Evolutionary conservation across 441 rosid species (phyloP).

Genomic region (Populus hybrid): DNA sequence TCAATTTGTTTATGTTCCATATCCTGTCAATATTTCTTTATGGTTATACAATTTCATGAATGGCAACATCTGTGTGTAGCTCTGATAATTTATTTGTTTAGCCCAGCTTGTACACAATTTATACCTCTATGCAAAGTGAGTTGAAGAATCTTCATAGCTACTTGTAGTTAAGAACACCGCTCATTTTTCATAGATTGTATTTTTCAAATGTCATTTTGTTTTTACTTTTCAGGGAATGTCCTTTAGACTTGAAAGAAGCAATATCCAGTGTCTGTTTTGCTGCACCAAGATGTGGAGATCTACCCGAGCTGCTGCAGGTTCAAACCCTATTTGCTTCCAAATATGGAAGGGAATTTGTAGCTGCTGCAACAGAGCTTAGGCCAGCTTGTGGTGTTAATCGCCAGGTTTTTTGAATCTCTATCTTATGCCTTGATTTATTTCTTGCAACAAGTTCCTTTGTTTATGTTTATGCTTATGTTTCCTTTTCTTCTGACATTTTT

Average conservation of each 20-base stretch:
- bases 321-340: conserved; percentile 74
- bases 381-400: conserved; percentile 94
- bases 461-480: conserved; percentile 3
- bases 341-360: conserved; percentile 80
- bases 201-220: not conserved
- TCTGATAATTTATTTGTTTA: not conserved
- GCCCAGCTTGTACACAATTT: not conserved
- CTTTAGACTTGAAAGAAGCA: conserved; percentile 92
- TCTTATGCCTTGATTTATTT: not conserved
- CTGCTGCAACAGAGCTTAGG: conserved; percentile 86
- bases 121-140: not conserved
- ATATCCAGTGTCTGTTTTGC: conserved; percentile 92
- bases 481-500: not conserved
- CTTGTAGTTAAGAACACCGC: not conserved
- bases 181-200: not conserved
- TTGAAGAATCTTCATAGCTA: conserved; percentile 2
- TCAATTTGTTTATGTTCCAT: no score
- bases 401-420: conserved; percentile 46
- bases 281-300: conserved; percentile 96
- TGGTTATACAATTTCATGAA: no score
- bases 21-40: no score
- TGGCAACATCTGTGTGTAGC: no score
- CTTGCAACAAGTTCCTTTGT: not conserved
- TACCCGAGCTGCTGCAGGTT: conserved; percentile 85
- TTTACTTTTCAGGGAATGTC: conserved; percentile 71